phyloP scores from a whole-genome alignment of 2,329 filamentous ascomycete genomes.

The Stagonosporopsis vannaccii region DNA sequence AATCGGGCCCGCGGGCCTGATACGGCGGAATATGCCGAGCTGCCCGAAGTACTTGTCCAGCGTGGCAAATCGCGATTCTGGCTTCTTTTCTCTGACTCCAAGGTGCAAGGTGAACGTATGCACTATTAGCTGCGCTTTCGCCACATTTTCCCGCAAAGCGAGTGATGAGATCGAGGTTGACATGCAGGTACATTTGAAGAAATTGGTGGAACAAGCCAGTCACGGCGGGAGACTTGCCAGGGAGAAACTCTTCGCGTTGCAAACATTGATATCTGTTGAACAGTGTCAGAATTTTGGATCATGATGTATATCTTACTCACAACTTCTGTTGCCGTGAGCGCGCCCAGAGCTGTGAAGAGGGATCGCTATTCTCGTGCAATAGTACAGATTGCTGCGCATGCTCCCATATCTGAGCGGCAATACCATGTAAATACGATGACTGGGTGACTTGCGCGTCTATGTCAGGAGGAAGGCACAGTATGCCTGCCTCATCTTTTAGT shows the following conservation, averaged over 20 bases:
- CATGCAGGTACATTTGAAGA: conserved; percentile 68
- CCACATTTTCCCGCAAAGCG: conserved; percentile 71
- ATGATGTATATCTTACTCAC: conserved; percentile 1
- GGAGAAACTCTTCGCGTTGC: conserved; percentile 54
- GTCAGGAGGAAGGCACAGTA: conserved; percentile 58
- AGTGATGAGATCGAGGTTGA: conserved; percentile 68
- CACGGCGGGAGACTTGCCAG: conserved; percentile 32
- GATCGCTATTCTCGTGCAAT: conserved; percentile 21
- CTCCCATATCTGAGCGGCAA: conserved; percentile 32
- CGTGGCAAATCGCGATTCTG: conserved; percentile 27
- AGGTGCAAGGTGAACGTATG: conserved; percentile 64
- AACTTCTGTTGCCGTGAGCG: conserved; percentile 25
- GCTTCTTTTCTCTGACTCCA: conserved; percentile 53
- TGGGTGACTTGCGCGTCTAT: conserved; percentile 54
- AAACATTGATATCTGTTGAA: conserved; percentile 54
- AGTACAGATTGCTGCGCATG: conserved; percentile 25
- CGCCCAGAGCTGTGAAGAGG: conserved; percentile 30
- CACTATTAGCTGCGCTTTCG: conserved; percentile 66
- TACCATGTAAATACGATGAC: conserved; percentile 25
- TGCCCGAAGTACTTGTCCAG: conserved; percentile 27
- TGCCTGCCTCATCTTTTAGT: conserved; percentile 53
- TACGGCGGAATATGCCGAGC: conserved; percentile 25
- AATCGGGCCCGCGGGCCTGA: conserved; percentile 28
- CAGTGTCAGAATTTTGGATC: conserved; percentile 55
- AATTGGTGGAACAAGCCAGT: conserved; percentile 54